Conservation (phyloP, 148 eudicot species). For the Arbutus unedo region DNA sequence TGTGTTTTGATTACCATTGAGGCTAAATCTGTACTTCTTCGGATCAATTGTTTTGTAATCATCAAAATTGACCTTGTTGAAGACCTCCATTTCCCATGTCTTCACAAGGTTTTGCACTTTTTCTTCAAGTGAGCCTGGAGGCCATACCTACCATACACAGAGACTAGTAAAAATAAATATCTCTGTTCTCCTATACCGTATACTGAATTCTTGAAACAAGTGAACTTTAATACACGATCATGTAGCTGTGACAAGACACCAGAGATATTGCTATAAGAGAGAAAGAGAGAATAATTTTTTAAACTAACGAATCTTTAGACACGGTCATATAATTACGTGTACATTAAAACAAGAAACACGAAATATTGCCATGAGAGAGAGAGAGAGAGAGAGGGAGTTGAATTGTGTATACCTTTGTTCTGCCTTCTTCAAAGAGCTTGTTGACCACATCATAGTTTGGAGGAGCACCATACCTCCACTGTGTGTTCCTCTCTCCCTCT, state of each 20-base stretch:
- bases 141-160: constrained; percentile 45
- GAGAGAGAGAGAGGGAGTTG: neutral
- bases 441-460: constrained; percentile 64
- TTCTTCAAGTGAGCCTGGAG: constrained; percentile 71
- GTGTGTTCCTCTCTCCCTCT: constrained; percentile 58
- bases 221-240: neutral
- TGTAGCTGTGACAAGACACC: neutral
- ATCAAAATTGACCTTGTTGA: constrained; percentile 47
- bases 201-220: neutral
- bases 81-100: constrained; percentile 80
- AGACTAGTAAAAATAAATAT: no score
- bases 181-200: neutral
- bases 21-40: constrained; percentile 29
- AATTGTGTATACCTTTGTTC: constrained; percentile 48
- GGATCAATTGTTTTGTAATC: constrained; percentile 64
- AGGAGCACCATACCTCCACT: constrained; percentile 60
- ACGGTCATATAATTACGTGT: no score
- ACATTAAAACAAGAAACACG: neutral
- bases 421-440: constrained; percentile 76
- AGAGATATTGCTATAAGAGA: no score
- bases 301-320: no score
- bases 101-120: constrained; percentile 72
- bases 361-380: neutral
- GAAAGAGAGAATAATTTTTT: no score
- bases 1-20: constrained; percentile 36